Evolutionary conservation across 129 eudicot genomes (phyloP).

Genomic region (Artemisia argyi): DNA sequence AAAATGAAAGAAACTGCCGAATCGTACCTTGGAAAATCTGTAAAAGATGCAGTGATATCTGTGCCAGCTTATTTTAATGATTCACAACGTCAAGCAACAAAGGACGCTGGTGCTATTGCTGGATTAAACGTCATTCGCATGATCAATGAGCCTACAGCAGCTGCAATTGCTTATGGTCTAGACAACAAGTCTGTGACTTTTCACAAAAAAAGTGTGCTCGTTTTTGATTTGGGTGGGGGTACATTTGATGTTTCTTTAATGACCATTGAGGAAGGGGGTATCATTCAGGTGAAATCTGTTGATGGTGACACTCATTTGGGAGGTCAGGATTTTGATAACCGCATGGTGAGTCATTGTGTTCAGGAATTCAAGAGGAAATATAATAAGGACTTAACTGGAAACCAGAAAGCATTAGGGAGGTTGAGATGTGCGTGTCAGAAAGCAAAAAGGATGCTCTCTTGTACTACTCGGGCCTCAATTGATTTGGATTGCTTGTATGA

Average conservation of each 20-base stretch:
- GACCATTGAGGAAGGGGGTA: constrained; percentile 3
- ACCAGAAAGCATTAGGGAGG: constrained; percentile 18
- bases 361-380: constrained; percentile 6
- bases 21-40: constrained; percentile 4
- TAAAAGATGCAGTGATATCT: constrained; percentile 17
- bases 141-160: constrained; percentile 21
- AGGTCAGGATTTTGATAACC: constrained; percentile 18
- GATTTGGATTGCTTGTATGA: constrained; percentile 22
- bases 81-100: constrained; percentile 20
- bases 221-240: constrained; percentile 15
- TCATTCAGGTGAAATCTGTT: constrained; percentile 18
- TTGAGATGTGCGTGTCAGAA: constrained; percentile 20
- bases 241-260: constrained; percentile 19
- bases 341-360: constrained; percentile 10
- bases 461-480: constrained; percentile 12
- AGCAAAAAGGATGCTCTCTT: constrained; percentile 24
- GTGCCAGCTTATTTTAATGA: constrained; percentile 20
- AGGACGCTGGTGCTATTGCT: constrained; percentile 18
- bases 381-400: constrained; percentile 4
- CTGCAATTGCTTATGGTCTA: constrained; percentile 26
- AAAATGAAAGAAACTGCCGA: constrained; percentile 25
- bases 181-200: not conserved
- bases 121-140: constrained; percentile 16
- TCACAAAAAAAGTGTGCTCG: not conserved
- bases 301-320: constrained; percentile 23